These are phyloP conservation scores for Trypethelium eluteriae DNA, from an alignment of 495 filamentous ascomycete species.

Conservation along the genomic window DNA sequence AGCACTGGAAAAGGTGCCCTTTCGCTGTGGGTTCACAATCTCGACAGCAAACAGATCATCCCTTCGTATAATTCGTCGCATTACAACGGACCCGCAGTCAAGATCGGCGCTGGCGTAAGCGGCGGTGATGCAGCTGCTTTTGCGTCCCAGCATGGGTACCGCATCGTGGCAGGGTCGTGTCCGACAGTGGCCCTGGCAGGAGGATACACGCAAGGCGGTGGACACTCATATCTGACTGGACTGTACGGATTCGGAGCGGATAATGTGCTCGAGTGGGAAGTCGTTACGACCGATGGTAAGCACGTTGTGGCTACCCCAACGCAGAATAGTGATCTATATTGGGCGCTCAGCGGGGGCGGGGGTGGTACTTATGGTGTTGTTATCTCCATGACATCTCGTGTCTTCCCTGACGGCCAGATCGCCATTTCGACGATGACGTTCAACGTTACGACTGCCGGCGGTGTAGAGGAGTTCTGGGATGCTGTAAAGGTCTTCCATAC, in stretches of 20 bases:
- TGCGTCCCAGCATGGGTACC: conserved; percentile 2
- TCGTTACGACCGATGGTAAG: conserved; percentile 12
- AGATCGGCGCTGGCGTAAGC: conserved; percentile 35
- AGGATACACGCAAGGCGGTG: conserved; percentile 13
- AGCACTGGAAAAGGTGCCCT: conserved; percentile 37
- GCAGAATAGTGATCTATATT: conserved; percentile 24
- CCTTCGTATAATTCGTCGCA: conserved; percentile 16
- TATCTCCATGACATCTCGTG: conserved; percentile 13
- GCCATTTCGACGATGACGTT: conserved; percentile 18
- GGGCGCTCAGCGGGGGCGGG: conserved; percentile 25
- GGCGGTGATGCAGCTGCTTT: conserved; percentile 6
- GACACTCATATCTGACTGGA: conserved; percentile 7
- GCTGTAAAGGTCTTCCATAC: background rate
- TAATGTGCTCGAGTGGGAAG: conserved; percentile 13
- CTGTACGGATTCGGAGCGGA: conserved; percentile 13
- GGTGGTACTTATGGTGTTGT: conserved; percentile 23
- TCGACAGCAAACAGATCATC: conserved; percentile 28
- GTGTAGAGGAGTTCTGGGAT: background rate
- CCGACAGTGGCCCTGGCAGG: background rate
- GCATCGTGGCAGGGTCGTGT: conserved; percentile 13
- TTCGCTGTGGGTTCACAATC: conserved; percentile 37
- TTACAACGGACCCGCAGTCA: conserved; percentile 36
- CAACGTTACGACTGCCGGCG: background rate
- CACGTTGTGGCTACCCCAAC: conserved; percentile 2
- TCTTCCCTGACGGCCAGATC: conserved; percentile 14